Conservation (phyloP, 1,284 basidiomycete species). For the Leccinum subrobustum region DNA sequence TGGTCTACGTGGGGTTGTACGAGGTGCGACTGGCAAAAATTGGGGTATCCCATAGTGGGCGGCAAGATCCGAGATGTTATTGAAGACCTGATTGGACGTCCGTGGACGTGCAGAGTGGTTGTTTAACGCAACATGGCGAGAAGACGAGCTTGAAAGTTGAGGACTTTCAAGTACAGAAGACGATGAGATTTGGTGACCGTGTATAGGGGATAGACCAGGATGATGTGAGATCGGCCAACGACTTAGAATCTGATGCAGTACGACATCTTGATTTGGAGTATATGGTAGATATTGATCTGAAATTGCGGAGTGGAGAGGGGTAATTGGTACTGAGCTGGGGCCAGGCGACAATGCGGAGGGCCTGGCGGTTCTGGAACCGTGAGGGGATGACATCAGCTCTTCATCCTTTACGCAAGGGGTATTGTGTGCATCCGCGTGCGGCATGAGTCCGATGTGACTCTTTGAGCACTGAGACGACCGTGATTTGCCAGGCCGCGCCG, state of each 20-base stretch:
- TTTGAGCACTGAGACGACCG: constrained; percentile 19
- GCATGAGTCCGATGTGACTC: constrained; percentile 21
- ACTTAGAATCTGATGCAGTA: constrained; percentile 30
- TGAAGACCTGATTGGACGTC: constrained; percentile 48
- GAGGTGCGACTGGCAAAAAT: constrained; percentile 62
- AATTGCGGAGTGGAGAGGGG: constrained; percentile 39
- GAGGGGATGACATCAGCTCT: constrained; percentile 39
- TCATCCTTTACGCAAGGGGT: constrained; percentile 26
- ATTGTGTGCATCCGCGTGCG: constrained; percentile 24
- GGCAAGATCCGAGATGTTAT: constrained; percentile 55
- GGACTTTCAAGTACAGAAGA: constrained; percentile 38
- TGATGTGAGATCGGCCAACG: constrained; percentile 31
- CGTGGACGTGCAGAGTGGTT: constrained; percentile 37
- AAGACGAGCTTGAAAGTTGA: constrained; percentile 39
- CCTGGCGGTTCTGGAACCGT: constrained; percentile 42
- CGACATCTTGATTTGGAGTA: constrained; percentile 38
- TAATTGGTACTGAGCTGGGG: constrained; percentile 25
- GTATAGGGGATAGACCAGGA: constrained; percentile 30
- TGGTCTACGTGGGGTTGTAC: constrained; percentile 47
- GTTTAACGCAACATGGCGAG: constrained; percentile 49
- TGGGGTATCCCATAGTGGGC: constrained; percentile 75
- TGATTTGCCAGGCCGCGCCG: constrained; percentile 26
- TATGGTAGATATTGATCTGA: constrained; percentile 34
- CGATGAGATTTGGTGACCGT: constrained; percentile 34
- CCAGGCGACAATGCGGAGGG: constrained; percentile 41